Percentiles rank a stretch among this genome's conserved stretches.
Evolutionary conservation across 208 protist genomes (phyloP).

Genomic region (Leishmania martiniquensis): DNA sequence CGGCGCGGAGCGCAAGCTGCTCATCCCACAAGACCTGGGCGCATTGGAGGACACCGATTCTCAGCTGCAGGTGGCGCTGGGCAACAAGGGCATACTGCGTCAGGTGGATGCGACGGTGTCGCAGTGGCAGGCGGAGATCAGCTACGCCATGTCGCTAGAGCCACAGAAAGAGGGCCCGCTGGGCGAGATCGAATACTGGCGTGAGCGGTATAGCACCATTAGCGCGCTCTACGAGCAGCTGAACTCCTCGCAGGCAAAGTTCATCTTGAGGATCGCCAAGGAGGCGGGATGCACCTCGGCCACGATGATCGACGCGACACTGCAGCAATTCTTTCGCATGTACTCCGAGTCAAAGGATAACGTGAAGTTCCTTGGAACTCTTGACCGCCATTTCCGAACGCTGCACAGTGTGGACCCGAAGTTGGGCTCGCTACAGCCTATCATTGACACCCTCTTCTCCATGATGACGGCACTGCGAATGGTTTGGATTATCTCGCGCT

Average conservation of each 20-base stretch:
- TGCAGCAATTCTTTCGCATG: slow-evolving; percentile 94
- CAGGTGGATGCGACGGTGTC: slow-evolving; percentile 89
- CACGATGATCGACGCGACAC: slow-evolving; percentile 90
- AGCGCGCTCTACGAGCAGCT: slow-evolving; percentile 97
- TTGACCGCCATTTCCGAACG: slow-evolving; percentile 99
- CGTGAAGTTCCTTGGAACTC: slow-evolving; percentile 98
- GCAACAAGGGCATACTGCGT: slow-evolving; percentile 87
- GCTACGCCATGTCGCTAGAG: slow-evolving; percentile 91
- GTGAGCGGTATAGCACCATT: slow-evolving; percentile 95
- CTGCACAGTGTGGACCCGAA: slow-evolving; percentile 88
- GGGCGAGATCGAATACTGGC: slow-evolving; percentile 98
- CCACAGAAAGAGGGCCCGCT: slow-evolving; percentile 94
- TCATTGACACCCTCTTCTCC: slow-evolving; percentile 97
- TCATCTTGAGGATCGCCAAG: slow-evolving; percentile 93
- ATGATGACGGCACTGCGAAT: slow-evolving; percentile 99
- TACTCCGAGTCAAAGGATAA: slow-evolving; percentile 99
- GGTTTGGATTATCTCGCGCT: slow-evolving; percentile 99
- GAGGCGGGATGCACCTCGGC: slow-evolving; percentile 89
- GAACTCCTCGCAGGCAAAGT: slow-evolving; percentile 93
- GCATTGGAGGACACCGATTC: slow-evolving; percentile 78
- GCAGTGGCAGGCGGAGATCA: slow-evolving; percentile 93
- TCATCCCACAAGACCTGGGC: slow-evolving; percentile 80
- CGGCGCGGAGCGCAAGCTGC: slow-evolving; percentile 86
- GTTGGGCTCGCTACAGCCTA: slow-evolving; percentile 88
- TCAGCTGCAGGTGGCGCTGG: slow-evolving; percentile 72